phyloP scores from a whole-genome alignment of 2,329 filamentous ascomycete species.

The Penicillium paneum region DNA sequence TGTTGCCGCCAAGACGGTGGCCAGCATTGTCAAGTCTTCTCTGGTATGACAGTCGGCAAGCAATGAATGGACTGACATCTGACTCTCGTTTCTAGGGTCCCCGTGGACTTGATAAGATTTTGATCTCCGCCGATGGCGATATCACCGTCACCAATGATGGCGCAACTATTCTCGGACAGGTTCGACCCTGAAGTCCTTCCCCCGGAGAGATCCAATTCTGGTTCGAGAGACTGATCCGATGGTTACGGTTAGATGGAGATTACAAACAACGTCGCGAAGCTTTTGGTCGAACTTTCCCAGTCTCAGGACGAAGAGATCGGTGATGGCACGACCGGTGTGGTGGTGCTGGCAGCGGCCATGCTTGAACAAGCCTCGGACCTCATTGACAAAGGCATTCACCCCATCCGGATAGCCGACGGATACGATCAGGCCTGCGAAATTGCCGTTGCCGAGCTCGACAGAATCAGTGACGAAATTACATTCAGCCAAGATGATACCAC shows the following conservation, averaged over 20 bases:
- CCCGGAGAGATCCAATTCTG: background rate
- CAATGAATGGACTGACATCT: slow-evolving; percentile 2
- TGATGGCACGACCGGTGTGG: slow-evolving; percentile 95
- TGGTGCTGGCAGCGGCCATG: slow-evolving; percentile 89
- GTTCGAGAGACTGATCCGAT: slow-evolving; percentile 14
- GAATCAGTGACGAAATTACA: slow-evolving; percentile 84
- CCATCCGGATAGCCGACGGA: slow-evolving; percentile 95
- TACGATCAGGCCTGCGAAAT: slow-evolving; percentile 98
- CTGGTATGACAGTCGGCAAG: slow-evolving; percentile 53
- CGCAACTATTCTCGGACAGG: slow-evolving; percentile 86
- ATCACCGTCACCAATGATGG: slow-evolving; percentile 99
- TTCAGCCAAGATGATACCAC: slow-evolving; percentile 76
- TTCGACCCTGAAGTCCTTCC: slow-evolving; percentile 29
- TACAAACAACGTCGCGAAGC: slow-evolving; percentile 94
- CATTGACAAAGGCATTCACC: slow-evolving; percentile 99
- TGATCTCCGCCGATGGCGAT: slow-evolving; percentile 97
- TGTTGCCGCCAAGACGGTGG: slow-evolving; percentile 89
- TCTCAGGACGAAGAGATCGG: slow-evolving; percentile 99
- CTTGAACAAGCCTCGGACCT: slow-evolving; percentile 95
- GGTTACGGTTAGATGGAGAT: slow-evolving; percentile 79
- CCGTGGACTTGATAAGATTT: slow-evolving; percentile 95
- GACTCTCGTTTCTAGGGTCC: slow-evolving; percentile 59
- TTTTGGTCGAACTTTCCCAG: slow-evolving; percentile 94
- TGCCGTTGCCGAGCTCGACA: slow-evolving; percentile 85
- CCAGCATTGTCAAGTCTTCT: slow-evolving; percentile 96